phyloP scores from a whole-genome alignment of 2,329 filamentous ascomycete genomes.

The Iodosphaeria phyllophila region DNA sequence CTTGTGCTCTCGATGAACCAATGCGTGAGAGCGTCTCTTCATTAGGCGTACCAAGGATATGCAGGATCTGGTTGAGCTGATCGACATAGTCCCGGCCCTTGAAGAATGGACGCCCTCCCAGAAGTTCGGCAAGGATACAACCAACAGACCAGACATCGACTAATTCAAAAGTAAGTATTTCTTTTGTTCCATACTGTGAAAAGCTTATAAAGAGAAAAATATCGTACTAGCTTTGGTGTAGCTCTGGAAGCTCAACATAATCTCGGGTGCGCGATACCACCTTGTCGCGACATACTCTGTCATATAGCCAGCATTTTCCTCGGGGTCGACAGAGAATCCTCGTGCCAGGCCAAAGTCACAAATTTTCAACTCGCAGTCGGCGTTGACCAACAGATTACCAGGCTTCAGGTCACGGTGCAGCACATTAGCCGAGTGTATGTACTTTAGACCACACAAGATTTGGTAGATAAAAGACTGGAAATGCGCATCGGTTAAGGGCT shows the following conservation, averaged over 20 bases:
- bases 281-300: constrained; percentile 96
- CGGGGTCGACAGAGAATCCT: constrained; percentile 91
- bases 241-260: constrained; percentile 99
- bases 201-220: too few relatives aligned
- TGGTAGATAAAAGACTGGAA: constrained; percentile 99
- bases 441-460: constrained; percentile 96
- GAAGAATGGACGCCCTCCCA: constrained; percentile 95
- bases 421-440: constrained; percentile 97
- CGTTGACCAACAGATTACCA: constrained; percentile 91
- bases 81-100: constrained; percentile 98
- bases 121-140: constrained; percentile 88
- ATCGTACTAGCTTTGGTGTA: constrained; percentile 99
- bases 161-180: constrained; percentile 17
- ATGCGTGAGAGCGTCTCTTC: constrained; percentile 89
- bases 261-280: constrained; percentile 91
- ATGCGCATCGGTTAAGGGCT: constrained; percentile 92
- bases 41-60: constrained; percentile 92
- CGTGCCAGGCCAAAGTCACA: constrained; percentile 93
- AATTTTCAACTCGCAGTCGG: constrained; percentile 98
- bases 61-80: constrained; percentile 96
- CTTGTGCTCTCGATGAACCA: constrained; percentile 85
- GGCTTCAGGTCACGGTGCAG: constrained; percentile 94
- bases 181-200: constrained; percentile 20
- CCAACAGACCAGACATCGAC: constrained; percentile 99
- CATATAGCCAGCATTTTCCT: constrained; percentile 99